Conservation (phyloP, 805 yeast genomes). For the Yarrowia sp. region DNA sequence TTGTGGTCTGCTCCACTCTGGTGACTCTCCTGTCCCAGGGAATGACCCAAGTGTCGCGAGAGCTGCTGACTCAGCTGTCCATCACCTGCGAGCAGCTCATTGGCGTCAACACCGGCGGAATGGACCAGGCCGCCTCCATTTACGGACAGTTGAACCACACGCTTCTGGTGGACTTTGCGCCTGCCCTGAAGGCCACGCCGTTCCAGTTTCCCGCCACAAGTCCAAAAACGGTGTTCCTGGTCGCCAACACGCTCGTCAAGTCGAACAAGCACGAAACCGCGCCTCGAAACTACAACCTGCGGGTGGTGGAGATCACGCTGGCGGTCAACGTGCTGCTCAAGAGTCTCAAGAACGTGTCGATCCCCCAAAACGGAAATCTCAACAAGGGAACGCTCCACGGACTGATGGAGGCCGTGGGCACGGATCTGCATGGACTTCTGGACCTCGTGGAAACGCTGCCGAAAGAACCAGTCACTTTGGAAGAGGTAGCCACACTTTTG, state of each 20-base stretch:
- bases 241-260: slow-evolving; percentile 67
- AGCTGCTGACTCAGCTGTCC: slow-evolving; percentile 64
- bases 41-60: slow-evolving; percentile 54
- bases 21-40: slow-evolving; percentile 63
- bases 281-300: slow-evolving; percentile 69
- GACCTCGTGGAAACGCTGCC: slow-evolving; percentile 56
- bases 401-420: slow-evolving; percentile 59
- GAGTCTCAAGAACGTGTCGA: slow-evolving; percentile 41
- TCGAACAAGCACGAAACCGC: slow-evolving; percentile 75
- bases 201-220: slow-evolving; percentile 59
- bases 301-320: slow-evolving; percentile 75
- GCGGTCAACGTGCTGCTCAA: slow-evolving; percentile 64
- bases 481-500: slow-evolving; percentile 56
- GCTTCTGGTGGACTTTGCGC: slow-evolving; percentile 65
- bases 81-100: slow-evolving; percentile 72
- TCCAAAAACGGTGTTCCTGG: slow-evolving; percentile 59
- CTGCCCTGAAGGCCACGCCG: slow-evolving; percentile 62
- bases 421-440: slow-evolving; percentile 33
- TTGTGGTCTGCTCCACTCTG: slow-evolving; percentile 68
- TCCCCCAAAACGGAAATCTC: slow-evolving; percentile 57
- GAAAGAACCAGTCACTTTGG: slow-evolving; percentile 45
- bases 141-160: slow-evolving; percentile 67
- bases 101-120: slow-evolving; percentile 80
- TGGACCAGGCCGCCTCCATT: slow-evolving; percentile 78
- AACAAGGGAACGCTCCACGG: slow-evolving; percentile 68